phyloP scores from a whole-genome alignment of 495 filamentous ascomycete genomes.

The Tuber microsphaerosporum region DNA sequence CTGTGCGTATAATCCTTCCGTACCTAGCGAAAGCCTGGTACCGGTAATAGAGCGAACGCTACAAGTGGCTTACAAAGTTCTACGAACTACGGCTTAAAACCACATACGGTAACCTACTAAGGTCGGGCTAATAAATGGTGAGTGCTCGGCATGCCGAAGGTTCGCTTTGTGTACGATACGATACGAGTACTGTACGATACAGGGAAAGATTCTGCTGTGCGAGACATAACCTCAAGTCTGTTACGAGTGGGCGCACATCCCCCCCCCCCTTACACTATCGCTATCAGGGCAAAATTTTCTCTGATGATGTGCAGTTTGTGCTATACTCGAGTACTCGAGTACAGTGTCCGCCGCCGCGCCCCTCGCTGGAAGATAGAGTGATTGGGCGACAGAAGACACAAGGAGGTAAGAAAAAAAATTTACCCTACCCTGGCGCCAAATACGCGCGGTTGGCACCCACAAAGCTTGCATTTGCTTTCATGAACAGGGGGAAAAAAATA shows the following conservation, averaged over 20 bases:
- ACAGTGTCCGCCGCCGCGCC: no score
- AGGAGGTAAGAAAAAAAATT: background rate
- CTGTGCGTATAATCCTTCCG: no score
- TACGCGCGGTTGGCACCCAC: background rate
- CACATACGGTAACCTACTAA: no score
- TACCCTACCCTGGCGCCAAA: background rate
- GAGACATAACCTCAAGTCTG: background rate
- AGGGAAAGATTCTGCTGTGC: background rate
- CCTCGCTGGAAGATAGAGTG: background rate
- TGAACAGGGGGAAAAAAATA: background rate
- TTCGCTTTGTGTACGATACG: background rate
- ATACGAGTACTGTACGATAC: no score
- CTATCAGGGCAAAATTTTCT: no score
- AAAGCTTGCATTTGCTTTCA: background rate
- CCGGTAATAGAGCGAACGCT: no score
- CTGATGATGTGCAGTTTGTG: no score
- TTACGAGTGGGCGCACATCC: background rate
- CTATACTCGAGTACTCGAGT: no score
- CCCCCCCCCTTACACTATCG: no score
- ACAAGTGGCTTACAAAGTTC: no score
- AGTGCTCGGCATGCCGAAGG: background rate
- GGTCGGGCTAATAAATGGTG: background rate
- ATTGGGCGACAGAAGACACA: background rate
- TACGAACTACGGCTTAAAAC: no score
- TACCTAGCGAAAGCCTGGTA: no score